Evolutionary conservation across 2,329 filamentous ascomycete genomes (phyloP).

Genomic region (Aspergillus tubingensis): DNA sequence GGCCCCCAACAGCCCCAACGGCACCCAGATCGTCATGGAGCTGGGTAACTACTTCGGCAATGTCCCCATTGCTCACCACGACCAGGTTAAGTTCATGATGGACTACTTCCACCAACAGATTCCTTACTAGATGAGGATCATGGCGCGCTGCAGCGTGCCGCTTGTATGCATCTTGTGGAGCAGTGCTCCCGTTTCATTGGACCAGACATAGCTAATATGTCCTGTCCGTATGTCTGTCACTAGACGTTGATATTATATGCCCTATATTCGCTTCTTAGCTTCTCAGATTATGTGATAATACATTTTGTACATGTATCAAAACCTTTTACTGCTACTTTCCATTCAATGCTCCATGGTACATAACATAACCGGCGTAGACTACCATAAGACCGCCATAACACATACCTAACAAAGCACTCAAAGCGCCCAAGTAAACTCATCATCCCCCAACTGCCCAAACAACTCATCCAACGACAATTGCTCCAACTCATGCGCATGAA

Average conservation of each 20-base stretch:
- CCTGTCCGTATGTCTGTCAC: background rate
- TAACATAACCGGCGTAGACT: background rate
- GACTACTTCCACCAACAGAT: constrained; percentile 25
- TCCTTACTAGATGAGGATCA: background rate
- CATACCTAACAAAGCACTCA: no score
- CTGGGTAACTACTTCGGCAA: constrained; percentile 23
- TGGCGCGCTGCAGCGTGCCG: background rate
- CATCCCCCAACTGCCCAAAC: background rate
- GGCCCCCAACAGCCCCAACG: constrained; percentile 23
- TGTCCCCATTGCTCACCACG: constrained; percentile 23
- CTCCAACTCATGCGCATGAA: background rate
- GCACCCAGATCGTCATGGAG: constrained; percentile 25
- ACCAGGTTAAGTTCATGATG: constrained; percentile 25
- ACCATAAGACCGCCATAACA: no score
- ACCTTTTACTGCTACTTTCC: background rate
- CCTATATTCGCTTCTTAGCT: background rate
- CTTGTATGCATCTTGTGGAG: background rate
- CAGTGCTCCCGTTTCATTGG: background rate
- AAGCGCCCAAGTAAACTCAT: background rate
- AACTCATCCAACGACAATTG: background rate
- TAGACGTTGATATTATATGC: background rate
- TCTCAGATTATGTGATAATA: background rate
- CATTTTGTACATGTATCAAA: background rate
- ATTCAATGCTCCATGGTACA: background rate
- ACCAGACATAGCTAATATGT: background rate